Evolutionary conservation across 805 yeast genomes (phyloP), one percentile per base, ranked within the genome.

Genomic region (Cyberlindnera xylosilytica): DNA sequence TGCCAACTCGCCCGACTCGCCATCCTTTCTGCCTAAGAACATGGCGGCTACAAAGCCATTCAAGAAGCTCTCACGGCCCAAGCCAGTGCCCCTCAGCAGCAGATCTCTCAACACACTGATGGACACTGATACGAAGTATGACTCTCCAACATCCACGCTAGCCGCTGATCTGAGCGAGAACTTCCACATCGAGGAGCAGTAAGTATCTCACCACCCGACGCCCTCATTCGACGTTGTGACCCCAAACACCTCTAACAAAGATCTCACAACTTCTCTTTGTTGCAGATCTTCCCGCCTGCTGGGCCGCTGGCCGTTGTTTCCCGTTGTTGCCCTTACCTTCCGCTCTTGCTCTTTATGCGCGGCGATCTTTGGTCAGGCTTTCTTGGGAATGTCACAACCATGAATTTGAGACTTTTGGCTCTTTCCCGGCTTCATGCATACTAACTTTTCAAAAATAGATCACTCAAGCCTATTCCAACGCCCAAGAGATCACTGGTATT

Each of bases 111-210:
- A 45, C 47, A 16, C 46, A 31, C 38, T 49, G 35, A 27, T 24
- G 58, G 36, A 20, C 29, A 20, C 19, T 44, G 51, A 40, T 47
- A 58, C 15, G 42, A 61, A n/a, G 52, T 58, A 36, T 54, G 61
- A 35, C 42, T 62, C 71, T 2, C 74, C 76, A 9, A 60, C 69
- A 4, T 56, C 69, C 0, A 61, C 58, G 1, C 49, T 67, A 20
- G 68, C 69, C 4, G 70, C 66, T 22, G 69, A 66, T 42, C 55
- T 67, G 23, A 54, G 64, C 10, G 56, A 64, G 26, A 66, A 67
- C 50, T 65, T 66, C 48, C 70, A 65, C 46, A 63, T 65, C 33
- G 47, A 47, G 36, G 52, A 43, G 28, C 44, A 45, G 56, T 54
- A 34, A 41, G 58, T 53, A 40, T 31, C 26, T n/a, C n/a, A n/a